A percentile compares a stretch with the other conserved stretches of the same genome.
Conservation (phyloP, 768 basidiomycete species). For the Termitomyces sp. region DNA sequence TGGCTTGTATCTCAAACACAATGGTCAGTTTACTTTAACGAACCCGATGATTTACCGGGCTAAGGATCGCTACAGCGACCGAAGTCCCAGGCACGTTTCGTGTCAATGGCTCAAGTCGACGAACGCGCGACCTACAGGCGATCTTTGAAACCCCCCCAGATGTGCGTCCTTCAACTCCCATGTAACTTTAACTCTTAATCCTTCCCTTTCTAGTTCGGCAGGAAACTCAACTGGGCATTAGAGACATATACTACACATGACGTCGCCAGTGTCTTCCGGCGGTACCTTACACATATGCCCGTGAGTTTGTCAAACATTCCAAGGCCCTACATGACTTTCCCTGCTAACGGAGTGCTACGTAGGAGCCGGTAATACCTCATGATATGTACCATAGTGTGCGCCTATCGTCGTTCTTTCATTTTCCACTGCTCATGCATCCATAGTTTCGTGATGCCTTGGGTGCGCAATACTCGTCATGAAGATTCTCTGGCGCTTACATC, state of each 20-base stretch:
- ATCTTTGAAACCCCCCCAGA: constrained; percentile 86
- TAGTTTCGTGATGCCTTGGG: constrained; percentile 81
- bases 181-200: neutral
- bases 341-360: neutral
- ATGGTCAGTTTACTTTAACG: constrained; percentile 47
- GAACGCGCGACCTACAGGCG: constrained; percentile 94
- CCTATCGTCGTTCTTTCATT: constrained; percentile 16
- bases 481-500: neutral
- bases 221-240: constrained; percentile 86
- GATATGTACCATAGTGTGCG: constrained; percentile 85
- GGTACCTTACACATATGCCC: constrained; percentile 96
- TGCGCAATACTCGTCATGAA: constrained; percentile 27
- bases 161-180: constrained; percentile 38
- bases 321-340: constrained; percentile 6
- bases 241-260: constrained; percentile 92
- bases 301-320: constrained; percentile 54
- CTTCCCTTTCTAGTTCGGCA: constrained; percentile 69
- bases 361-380: constrained; percentile 96
- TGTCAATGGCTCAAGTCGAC: constrained; percentile 90
- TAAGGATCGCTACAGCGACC: constrained; percentile 51
- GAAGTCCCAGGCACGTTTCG: constrained; percentile 94
- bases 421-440: constrained; percentile 11
- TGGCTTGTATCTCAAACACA: constrained; percentile 92
- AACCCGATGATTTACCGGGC: neutral
- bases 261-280: constrained; percentile 92